Base-by-base conservation (phyloP, 257 asterid genomes). In the Solanum raphanifolium region DNA sequence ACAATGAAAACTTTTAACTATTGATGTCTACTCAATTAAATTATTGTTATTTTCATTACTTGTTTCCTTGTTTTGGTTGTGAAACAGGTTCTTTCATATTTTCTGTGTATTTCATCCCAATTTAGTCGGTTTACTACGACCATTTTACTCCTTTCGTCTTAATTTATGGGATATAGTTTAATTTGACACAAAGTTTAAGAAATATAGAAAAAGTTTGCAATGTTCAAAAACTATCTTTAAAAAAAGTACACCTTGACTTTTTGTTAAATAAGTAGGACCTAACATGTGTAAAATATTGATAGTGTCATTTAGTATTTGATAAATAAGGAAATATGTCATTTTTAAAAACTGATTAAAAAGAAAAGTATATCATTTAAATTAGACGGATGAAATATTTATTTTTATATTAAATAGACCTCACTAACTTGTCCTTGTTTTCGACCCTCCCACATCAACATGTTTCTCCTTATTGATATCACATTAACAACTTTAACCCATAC, bases 101-200 rank as follows among this genome's bases (percentile, higher is more conserved):
- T 8, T 60, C 1, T 2, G 13, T 8, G 68, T 5, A 60, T 21
- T 58, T 23, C 2, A 60, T 21, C 10, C 27, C 68, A 60, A 21
- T 8, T 23, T 60, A 60, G 13, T 60, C 2, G 6, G 27, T 8
- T 58, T 60, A 21, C 27, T 3, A 4, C 4, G 1, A 21, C 1
- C 0, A 21, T 60, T 20, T 21, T 60, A 60, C 5, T 60, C 1
- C 0, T 0, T 3, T n/a, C 12, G 0, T 0, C 13, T 23, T 2
- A 60, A 23, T 60, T 60, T 2, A 60, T 9, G 6, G 11, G 6
- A 23, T 23, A 4, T 60, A 60, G 0, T 21, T 23, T 21, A 4
- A 60, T 8, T 9, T 9, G 68, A 60, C 5, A 18, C 2, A 16
- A 18, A 55, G 18, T 20, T 55, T 55, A 7, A 20, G 5, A 55